Percentiles rank a stretch among this genome's conserved stretches.
Conservation (phyloP, 345 rosid genomes). For the Geranium brycei region DNA sequence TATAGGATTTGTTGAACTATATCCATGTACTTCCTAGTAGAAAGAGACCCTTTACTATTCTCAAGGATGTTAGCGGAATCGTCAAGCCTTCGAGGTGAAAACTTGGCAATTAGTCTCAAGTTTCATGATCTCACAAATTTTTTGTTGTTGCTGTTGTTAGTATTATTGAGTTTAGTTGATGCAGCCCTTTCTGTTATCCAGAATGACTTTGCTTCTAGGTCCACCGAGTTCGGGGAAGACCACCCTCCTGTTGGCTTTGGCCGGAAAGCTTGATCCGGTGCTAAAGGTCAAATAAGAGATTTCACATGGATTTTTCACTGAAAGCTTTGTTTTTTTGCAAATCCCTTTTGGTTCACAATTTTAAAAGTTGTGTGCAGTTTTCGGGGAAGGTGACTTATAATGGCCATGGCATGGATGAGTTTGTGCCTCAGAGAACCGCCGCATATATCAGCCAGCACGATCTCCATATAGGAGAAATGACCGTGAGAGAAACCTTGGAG, state of each 20-base stretch:
- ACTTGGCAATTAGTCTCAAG: neutral
- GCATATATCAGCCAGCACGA: no score
- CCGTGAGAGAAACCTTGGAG: slow-evolving; percentile 31
- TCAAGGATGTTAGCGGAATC: slow-evolving; percentile 53
- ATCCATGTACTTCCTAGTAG: slow-evolving; percentile 31
- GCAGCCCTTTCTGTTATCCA: no score
- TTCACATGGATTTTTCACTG: no score
- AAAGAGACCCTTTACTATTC: slow-evolving; percentile 48
- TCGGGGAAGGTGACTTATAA: slow-evolving; percentile 30
- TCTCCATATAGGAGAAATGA: no score
- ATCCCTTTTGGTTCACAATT: no score
- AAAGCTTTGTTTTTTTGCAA: neutral
- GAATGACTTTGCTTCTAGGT: no score
- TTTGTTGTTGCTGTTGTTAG: no score
- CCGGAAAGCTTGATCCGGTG: slow-evolving; percentile 53
- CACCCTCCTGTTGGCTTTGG: slow-evolving; percentile 59
- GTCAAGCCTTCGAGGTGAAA: slow-evolving; percentile 61
- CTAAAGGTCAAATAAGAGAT: slow-evolving; percentile 29
- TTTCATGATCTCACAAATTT: no score
- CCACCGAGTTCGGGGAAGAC: slow-evolving; percentile 58
- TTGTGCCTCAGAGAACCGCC: no score
- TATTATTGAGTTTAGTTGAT: no score
- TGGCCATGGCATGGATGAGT: slow-evolving; percentile 22
- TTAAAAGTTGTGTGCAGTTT: slow-evolving; percentile 5
- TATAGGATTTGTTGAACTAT: slow-evolving; percentile 16